Percentiles rank a stretch among this genome's conserved stretches.
Conservation (phyloP, 495 filamentous ascomycete species). For the Clavariopsis aquatica region DNA sequence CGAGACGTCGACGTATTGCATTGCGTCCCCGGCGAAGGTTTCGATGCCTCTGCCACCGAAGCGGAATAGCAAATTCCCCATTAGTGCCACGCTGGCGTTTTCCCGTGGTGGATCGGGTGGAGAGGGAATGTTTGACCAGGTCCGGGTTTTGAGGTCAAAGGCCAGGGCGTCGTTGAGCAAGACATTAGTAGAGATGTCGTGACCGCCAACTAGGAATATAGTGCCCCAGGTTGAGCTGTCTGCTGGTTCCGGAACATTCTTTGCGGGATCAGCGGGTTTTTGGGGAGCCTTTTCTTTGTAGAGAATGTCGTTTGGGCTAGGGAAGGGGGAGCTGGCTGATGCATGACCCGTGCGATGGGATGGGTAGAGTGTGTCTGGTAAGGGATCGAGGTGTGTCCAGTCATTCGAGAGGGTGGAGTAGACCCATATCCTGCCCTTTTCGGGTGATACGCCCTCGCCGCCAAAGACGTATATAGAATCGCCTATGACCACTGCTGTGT, state of each 20-base stretch:
- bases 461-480: constrained; percentile 66
- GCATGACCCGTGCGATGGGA: constrained; percentile 42
- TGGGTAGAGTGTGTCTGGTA: constrained; percentile 45
- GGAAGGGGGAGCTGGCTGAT: constrained; percentile 38
- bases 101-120: constrained; percentile 29
- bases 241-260: constrained; percentile 42
- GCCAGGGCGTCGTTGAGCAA: constrained; percentile 38
- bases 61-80: constrained; percentile 26
- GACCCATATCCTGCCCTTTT: constrained; percentile 66
- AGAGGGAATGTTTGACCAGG: constrained; percentile 41
- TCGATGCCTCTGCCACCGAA: constrained; percentile 32
- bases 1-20: constrained; percentile 33
- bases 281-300: constrained; percentile 36
- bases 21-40: background rate
- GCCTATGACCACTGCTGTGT: constrained; percentile 60
- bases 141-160: constrained; percentile 41
- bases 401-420: constrained; percentile 59
- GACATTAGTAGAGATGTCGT: background rate
- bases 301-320: constrained; percentile 17
- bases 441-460: constrained; percentile 55
- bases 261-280: constrained; percentile 38
- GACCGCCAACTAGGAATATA: constrained; percentile 42
- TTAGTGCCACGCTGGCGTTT: constrained; percentile 36
- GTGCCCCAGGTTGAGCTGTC: constrained; percentile 41
- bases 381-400: constrained; percentile 61